A percentile compares a stretch with the other conserved stretches of the same genome.
These are phyloP conservation scores for Hortiboletus flavorubellus DNA, from an alignment of 768 basidiomycete species.

Conservation along the genomic window DNA sequence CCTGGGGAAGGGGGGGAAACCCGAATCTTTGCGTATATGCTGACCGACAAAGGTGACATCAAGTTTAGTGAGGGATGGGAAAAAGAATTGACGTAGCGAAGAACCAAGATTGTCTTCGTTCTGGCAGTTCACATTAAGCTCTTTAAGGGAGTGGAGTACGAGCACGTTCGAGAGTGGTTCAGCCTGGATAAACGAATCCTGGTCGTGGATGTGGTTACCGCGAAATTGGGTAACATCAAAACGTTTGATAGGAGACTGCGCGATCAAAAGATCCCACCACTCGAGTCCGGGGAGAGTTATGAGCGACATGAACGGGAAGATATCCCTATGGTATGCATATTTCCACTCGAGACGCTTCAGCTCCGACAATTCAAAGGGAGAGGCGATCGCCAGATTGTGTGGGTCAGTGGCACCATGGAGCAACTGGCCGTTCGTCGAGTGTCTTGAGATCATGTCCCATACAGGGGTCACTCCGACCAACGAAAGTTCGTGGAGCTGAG, in stretches of 20 bases:
- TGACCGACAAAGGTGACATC: constrained; percentile 41
- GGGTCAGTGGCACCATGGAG: constrained; percentile 4
- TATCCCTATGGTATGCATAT: constrained; percentile 40
- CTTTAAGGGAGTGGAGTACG: constrained; percentile 34
- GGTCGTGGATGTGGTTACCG: constrained; percentile 28
- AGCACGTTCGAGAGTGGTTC: constrained; percentile 27
- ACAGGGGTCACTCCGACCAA: constrained; percentile 42
- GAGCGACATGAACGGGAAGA: constrained; percentile 43
- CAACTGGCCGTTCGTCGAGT: constrained; percentile 11
- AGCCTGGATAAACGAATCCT: constrained; percentile 28
- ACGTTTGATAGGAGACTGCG: constrained; percentile 31
- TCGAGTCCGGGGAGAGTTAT: constrained; percentile 39
- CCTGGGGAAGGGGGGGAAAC: constrained; percentile 39
- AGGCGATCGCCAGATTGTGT: constrained; percentile 4
- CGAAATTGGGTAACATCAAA: constrained; percentile 27
- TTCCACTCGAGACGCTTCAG: constrained; percentile 48
- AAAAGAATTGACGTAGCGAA: constrained; percentile 41
- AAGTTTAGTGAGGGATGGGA: constrained; percentile 44
- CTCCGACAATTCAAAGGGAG: constrained; percentile 34
- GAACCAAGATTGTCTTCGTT: constrained; percentile 38
- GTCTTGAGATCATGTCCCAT: constrained; percentile 30
- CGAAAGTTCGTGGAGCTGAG: constrained; percentile 41
- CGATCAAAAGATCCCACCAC: constrained; percentile 44
- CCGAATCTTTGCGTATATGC: constrained; percentile 19
- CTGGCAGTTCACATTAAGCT: constrained; percentile 42